Evolutionary conservation across 805 yeast species (phyloP), one percentile per base, ranked within the genome.

Genomic region (Candida sakaeoensis): DNA sequence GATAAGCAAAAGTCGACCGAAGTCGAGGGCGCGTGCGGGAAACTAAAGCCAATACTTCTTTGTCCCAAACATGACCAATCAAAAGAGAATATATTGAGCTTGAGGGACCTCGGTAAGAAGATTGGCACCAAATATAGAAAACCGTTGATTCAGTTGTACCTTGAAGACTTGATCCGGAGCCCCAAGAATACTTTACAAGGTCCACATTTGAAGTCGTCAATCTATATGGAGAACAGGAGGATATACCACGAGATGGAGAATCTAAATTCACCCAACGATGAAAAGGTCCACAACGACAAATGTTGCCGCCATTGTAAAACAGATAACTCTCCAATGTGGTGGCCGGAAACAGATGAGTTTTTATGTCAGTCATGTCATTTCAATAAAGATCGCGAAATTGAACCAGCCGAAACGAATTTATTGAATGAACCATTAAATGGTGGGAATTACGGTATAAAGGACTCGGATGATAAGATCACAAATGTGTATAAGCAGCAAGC

Each of bases 11-110:
- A 36, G 47, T 38, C 31, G 4, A 48, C 56, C 8, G 57, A 49
- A 27, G 47, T 65, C 10, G 61, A 57, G 4, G 12, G 19, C 13
- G 24, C 47, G 1, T 36, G 46, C 14, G 82, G 82, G 1, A 65
- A 49, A 27, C 55, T 77, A 7, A 52, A 50, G 18, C 82, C 81
- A 1, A 55, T 61, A 3, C 47, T 77, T 12, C 43, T 63, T 2
- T 79, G 84, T 47, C 54, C 65, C 0, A 48, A 53, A 3, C 81
- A 77, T 52, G 47, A 45, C 5, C 47, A 52, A 18, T 31, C 50
- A 0, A 29, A 37, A 5, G 15, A 46, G 6, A 44, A 46, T 3
- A 45, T 68, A n/a, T 44, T 44, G 39, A 54, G 54, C 33, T 43
- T 70, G 37, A 47, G 66, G 25, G 40, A 52, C 3, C 36, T 46